Conservation (phyloP, 164 flowering plant genomes). For the Stephania japonica region DNA sequence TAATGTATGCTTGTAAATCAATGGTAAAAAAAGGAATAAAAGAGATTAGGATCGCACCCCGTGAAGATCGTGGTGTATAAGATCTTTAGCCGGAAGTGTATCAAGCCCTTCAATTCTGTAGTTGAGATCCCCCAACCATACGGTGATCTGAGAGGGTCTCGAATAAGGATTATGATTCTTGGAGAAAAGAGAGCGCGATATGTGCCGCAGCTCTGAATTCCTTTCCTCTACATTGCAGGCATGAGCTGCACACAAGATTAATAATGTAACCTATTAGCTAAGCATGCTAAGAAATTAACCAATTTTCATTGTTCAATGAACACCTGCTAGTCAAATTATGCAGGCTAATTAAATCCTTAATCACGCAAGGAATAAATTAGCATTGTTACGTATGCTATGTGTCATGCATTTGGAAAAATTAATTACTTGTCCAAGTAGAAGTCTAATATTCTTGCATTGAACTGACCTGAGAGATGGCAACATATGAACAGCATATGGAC, state of each 20-base stretch:
- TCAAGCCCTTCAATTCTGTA: slow-evolving; percentile 60
- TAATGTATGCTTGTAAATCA: no score
- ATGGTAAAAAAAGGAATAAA: not conserved
- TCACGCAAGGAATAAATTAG: no score
- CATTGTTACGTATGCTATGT: no score
- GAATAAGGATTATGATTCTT: slow-evolving; percentile 44
- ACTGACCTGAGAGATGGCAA: slow-evolving; percentile 70
- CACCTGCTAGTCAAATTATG: no score
- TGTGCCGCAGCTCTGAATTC: slow-evolving; percentile 46
- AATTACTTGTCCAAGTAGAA: no score
- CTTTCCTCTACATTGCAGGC: slow-evolving; percentile 65
- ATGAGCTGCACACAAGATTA: slow-evolving; percentile 45
- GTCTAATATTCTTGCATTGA: no score
- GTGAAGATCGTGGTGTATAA: slow-evolving; percentile 48
- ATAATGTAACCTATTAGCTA: no score
- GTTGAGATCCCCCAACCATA: slow-evolving; percentile 81
- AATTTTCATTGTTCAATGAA: no score
- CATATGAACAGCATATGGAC: slow-evolving; percentile 50
- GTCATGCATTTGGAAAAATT: no score
- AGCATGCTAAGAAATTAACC: no score
- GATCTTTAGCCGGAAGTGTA: slow-evolving; percentile 41
- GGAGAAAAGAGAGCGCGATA: slow-evolving; percentile 52
- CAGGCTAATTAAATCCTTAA: no score
- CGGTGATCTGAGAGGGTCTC: slow-evolving; percentile 42
- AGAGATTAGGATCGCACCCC: slow-evolving; percentile 22